Conservation (phyloP, 345 rosid genomes). For the Hibiscus tridactylites region DNA sequence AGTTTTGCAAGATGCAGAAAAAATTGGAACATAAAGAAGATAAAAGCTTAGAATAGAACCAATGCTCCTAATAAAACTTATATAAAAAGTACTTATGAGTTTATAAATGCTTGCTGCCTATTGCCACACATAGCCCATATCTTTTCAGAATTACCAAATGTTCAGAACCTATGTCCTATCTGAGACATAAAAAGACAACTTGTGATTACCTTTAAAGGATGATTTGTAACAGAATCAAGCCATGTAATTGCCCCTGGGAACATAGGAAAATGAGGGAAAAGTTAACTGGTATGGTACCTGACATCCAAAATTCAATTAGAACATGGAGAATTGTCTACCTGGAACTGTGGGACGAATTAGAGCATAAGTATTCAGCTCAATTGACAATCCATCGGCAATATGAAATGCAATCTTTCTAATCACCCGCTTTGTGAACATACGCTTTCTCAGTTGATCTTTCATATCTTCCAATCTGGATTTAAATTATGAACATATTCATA, state of each 20-base stretch:
- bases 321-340: slow-evolving; percentile 28
- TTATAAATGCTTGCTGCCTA: neutral
- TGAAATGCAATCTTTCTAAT: slow-evolving; percentile 53
- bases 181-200: slow-evolving; percentile 1
- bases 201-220: slow-evolving; percentile 65
- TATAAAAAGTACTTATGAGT: neutral
- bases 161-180: neutral
- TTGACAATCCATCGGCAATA: slow-evolving; percentile 54
- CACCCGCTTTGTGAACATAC: slow-evolving; percentile 72
- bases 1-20: neutral
- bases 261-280: neutral
- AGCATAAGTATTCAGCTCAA: slow-evolving; percentile 77
- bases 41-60: neutral
- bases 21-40: neutral
- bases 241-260: slow-evolving; percentile 60
- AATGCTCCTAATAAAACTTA: neutral
- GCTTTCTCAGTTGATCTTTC: slow-evolving; percentile 83
- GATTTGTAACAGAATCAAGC: slow-evolving; percentile 93
- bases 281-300: slow-evolving; percentile 4
- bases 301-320: neutral
- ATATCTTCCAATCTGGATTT: slow-evolving; percentile 70
- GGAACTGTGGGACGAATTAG: slow-evolving; percentile 73
- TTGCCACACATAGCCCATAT: neutral
- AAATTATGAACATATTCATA: slow-evolving; percentile 8
- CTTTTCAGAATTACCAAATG: neutral